Evolutionary conservation across 495 filamentous ascomycete species (phyloP).

Genomic region (Podospora comata): DNA sequence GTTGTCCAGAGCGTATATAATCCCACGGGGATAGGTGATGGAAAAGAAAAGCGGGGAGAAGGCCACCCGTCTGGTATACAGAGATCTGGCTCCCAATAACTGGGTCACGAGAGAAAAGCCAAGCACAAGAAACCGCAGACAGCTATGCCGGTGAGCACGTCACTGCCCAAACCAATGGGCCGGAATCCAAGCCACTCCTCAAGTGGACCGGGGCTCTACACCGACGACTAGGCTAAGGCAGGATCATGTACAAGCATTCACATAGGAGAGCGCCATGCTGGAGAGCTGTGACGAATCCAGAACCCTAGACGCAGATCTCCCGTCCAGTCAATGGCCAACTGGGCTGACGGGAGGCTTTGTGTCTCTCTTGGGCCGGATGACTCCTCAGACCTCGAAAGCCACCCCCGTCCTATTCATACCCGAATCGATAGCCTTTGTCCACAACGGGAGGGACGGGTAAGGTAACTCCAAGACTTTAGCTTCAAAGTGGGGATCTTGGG

Average conservation of each 20-base stretch:
- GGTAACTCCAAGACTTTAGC: neutral
- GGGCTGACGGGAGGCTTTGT: neutral
- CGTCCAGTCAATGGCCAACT: neutral
- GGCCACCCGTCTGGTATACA: no score
- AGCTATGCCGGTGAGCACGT: neutral
- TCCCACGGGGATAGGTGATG: no score
- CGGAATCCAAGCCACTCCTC: neutral
- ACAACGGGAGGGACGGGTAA: neutral
- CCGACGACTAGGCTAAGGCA: neutral
- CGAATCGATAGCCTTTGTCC: neutral
- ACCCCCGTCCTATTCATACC: neutral
- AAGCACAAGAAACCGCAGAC: neutral
- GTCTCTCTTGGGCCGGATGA: neutral
- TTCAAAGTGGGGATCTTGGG: neutral
- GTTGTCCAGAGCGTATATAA: no score
- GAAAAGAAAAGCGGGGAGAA: no score
- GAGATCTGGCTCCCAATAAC: no score
- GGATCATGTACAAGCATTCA: neutral
- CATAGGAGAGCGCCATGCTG: neutral
- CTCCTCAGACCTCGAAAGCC: neutral
- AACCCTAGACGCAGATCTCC: neutral
- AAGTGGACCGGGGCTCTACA: neutral
- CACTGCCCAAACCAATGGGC: neutral
- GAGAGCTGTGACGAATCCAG: neutral
- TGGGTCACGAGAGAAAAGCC: neutral